Evolutionary conservation across 2,329 filamentous ascomycete genomes (phyloP), one percentile per base, ranked within the genome.

Genomic region (Coleophoma cylindrospora): DNA sequence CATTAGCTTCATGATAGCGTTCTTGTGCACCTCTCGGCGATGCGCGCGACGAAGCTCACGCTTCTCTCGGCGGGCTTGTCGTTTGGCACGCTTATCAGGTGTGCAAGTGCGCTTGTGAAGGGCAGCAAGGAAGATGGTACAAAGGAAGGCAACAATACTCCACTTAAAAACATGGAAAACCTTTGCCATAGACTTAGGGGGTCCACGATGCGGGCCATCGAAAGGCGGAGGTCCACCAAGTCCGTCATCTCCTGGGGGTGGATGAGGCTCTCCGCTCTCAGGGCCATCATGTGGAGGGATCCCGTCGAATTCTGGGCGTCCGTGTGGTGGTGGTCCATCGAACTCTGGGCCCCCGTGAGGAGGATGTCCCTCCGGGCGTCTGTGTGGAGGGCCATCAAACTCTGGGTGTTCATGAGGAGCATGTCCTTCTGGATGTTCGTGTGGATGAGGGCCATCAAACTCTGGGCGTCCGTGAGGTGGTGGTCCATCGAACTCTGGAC

Each of bases 101-200:
- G 52, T 56, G 45, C 54, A 57, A 15, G 41, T 44, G 19, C 56
- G 56, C 10, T 52, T 54, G 40, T 60, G 54, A 19, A 63, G 49
- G 9, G 60, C 53, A 2, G 54, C 14, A 15, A 59, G 9, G 1
- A 63, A 47, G 43, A 62, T 54, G 1, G 57, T 52, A 36, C 57
- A 44, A 47, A 64, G 53, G 40, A 62, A 61, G 3, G 56, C 60
- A 14, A 61, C 57, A 4, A 52, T 11, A 10, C 43, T 45, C 47
- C 58, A 56, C 36, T 59, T 62, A 9, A 58, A 19, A 17, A 60
- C 43, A 34, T 55, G 50, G 11, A 60, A 37, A 15, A 41, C 49
- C 41, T 33, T 51, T 27, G 32, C 32, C 6, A 44, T 10, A 21
- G 21, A 14, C n/a, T 13, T 32, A 12, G 14, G 22, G 21, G 22